Conservation (phyloP, 768 basidiomycete species). For the Hypsizygus marmoreus region DNA sequence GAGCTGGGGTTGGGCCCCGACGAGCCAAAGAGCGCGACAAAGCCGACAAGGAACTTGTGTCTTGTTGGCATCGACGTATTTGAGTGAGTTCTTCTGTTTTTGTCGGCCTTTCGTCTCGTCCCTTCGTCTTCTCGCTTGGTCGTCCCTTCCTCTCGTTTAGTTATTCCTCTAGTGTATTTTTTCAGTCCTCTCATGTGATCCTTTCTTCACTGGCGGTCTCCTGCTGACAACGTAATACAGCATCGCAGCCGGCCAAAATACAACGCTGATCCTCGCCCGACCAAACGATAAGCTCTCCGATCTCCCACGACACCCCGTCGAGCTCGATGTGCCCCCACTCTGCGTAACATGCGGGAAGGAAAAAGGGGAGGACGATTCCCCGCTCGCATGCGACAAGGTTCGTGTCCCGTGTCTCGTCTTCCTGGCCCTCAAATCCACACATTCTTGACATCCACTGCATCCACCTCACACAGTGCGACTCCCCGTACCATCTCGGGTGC, state of each 20-base stretch:
- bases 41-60: slow-evolving; percentile 70
- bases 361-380: slow-evolving; percentile 68
- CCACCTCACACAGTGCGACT: slow-evolving; percentile 69
- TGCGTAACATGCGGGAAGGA: slow-evolving; percentile 77
- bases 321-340: slow-evolving; percentile 63
- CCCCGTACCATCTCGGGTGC: slow-evolving; percentile 84
- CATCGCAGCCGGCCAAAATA: slow-evolving; percentile 84
- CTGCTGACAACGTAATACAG: too few relatives aligned
- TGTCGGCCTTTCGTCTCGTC: not conserved
- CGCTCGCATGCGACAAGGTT: slow-evolving; percentile 92
- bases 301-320: slow-evolving; percentile 76
- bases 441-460: not conserved
- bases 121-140: slow-evolving; percentile 2
- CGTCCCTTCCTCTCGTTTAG: not conserved
- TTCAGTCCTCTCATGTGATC: too few relatives aligned
- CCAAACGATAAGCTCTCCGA: slow-evolving; percentile 77
- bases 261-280: slow-evolving; percentile 78
- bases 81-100: slow-evolving; percentile 63
- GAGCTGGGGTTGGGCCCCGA: slow-evolving; percentile 83
- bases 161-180: not conserved
- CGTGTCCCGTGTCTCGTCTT: slow-evolving; percentile 6
- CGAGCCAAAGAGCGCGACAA: slow-evolving; percentile 85
- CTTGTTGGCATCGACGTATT: slow-evolving; percentile 82
- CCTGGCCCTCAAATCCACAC: not conserved
- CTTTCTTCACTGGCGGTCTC: too few relatives aligned